Evolutionary conservation across 2,329 filamentous ascomycete species (phyloP).

Genomic region (Penicillium decumbens): DNA sequence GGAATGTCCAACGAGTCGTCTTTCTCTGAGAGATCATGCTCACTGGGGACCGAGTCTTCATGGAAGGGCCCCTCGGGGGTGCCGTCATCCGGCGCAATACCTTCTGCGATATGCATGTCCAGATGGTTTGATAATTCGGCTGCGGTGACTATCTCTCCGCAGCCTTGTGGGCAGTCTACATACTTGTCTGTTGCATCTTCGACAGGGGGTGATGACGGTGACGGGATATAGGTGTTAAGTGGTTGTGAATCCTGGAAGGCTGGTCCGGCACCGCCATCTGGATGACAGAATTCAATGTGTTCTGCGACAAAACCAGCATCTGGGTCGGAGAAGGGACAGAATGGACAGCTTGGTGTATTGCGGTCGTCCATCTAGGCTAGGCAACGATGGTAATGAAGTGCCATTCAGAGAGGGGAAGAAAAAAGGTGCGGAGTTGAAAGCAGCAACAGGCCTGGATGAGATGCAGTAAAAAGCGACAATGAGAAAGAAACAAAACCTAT

Average conservation of each 20-base stretch:
- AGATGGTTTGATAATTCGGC: conserved; percentile 56
- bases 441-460: not conserved
- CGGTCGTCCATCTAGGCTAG: conserved; percentile 19
- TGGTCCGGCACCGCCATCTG: conserved; percentile 34
- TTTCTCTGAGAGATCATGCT: conserved; percentile 9
- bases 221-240: conserved; percentile 1
- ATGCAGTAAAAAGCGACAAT: not conserved
- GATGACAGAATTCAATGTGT: conserved; percentile 45
- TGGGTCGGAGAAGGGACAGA: conserved; percentile 43
- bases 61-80: conserved; percentile 4
- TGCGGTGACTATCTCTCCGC: conserved; percentile 54
- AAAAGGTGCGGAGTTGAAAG: not conserved
- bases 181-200: conserved; percentile 35
- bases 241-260: conserved; percentile 16
- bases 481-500: not conserved
- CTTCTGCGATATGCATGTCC: conserved; percentile 55
- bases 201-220: conserved; percentile 1
- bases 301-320: conserved; percentile 40
- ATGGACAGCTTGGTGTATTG: conserved; percentile 37
- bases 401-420: not conserved
- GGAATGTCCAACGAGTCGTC: conserved; percentile 8
- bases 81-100: conserved; percentile 39
- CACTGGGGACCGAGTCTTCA: not conserved
- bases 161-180: conserved; percentile 55
- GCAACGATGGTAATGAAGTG: not conserved